These are phyloP conservation scores for Alternaria brassicae DNA, from an alignment of 2,329 filamentous ascomycete species.

Conservation along the genomic window DNA sequence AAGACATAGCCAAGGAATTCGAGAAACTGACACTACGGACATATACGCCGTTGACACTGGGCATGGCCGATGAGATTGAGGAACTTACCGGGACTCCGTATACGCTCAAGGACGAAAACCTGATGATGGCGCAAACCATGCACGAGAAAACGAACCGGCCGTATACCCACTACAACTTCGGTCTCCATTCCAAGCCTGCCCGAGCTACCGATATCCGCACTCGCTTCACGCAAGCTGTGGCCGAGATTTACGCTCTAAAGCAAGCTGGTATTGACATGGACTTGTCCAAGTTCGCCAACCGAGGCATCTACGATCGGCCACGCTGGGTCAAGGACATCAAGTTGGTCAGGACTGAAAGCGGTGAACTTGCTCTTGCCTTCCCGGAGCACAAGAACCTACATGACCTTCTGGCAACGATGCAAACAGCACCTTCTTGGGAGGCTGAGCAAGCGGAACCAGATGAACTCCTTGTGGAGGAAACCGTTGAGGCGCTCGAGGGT, in stretches of 20 bases:
- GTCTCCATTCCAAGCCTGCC: slow-evolving; percentile 25
- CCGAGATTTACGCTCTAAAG: slow-evolving; percentile 62
- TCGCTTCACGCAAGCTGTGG: slow-evolving; percentile 62
- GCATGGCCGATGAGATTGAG: slow-evolving; percentile 43
- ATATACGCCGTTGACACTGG: slow-evolving; percentile 40
- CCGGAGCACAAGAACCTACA: slow-evolving; percentile 29
- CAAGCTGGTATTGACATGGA: slow-evolving; percentile 38
- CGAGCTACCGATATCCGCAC: slow-evolving; percentile 31
- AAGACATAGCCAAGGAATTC: slow-evolving; percentile 38
- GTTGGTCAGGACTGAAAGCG: slow-evolving; percentile 26
- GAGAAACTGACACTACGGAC: slow-evolving; percentile 46
- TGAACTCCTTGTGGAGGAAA: slow-evolving; percentile 31
- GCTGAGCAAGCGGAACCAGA: slow-evolving; percentile 17
- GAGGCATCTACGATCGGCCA: slow-evolving; percentile 38
- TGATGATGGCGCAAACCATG: slow-evolving; percentile 38
- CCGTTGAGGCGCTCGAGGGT: slow-evolving; percentile 22
- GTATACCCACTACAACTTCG: slow-evolving; percentile 39
- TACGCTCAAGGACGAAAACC: slow-evolving; percentile 38
- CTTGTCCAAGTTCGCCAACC: slow-evolving; percentile 35
- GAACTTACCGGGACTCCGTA: slow-evolving; percentile 42
- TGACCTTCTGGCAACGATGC: slow-evolving; percentile 33
- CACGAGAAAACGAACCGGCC: slow-evolving; percentile 46
- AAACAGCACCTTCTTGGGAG: slow-evolving; percentile 29
- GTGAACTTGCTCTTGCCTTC: slow-evolving; percentile 32
- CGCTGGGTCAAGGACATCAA: slow-evolving; percentile 41